Percentiles rank a stretch among this genome's conserved stretches.
Evolutionary conservation across 2,329 filamentous ascomycete genomes (phyloP).

Genomic region (Neospermospora avenae): DNA sequence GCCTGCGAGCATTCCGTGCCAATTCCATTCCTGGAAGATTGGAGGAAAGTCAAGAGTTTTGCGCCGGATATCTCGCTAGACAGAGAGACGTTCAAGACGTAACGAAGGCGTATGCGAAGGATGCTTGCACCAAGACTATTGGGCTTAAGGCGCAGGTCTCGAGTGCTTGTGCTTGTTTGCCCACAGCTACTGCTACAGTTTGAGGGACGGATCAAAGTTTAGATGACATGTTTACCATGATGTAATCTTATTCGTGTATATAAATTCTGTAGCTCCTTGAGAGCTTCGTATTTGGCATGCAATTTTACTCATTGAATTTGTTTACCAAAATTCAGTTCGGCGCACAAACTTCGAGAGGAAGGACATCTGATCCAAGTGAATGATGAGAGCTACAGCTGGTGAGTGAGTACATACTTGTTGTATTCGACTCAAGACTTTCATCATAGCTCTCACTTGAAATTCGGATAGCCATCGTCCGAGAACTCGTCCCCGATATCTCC

Average conservation of each 20-base stretch:
- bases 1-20: slow-evolving; percentile 4
- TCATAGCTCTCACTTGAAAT: no score
- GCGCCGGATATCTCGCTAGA: background rate
- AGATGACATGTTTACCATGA: background rate
- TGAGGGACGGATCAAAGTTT: background rate
- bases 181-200: background rate
- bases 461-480: background rate
- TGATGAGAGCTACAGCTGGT: no score
- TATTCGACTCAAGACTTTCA: no score
- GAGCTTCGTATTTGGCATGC: no score
- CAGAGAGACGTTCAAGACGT: background rate
- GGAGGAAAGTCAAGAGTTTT: slow-evolving; percentile 3
- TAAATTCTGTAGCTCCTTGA: no score
- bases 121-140: background rate
- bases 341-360: no score
- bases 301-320: no score
- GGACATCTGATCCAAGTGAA: no score
- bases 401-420: no score
- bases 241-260: background rate
- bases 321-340: no score
- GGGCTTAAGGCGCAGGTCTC: background rate
- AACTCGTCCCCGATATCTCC: background rate
- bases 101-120: slow-evolving; percentile 1
- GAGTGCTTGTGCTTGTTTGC: slow-evolving; percentile 7
- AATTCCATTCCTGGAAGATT: background rate